These are phyloP conservation scores for Kwoniella mangroviensis DNA, from an alignment of 768 basidiomycete species.

Conservation along the genomic window DNA sequence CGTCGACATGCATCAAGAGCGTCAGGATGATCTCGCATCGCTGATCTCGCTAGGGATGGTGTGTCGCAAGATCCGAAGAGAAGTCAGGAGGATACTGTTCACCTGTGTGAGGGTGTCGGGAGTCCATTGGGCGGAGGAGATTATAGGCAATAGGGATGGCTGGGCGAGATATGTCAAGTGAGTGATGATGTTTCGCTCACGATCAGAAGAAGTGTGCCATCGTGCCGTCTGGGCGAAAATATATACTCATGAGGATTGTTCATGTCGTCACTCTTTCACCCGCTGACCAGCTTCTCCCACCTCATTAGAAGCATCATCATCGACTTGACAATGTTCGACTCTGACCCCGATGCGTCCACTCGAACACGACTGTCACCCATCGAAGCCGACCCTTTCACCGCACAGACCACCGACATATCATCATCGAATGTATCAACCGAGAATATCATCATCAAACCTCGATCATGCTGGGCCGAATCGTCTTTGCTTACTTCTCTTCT, in stretches of 20 bases:
- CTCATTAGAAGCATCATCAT: conserved; percentile 49
- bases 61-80: conserved; percentile 41
- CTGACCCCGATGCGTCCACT: conserved; percentile 28
- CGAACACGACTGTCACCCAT: conserved; percentile 15
- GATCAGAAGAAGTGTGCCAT: too few relatives aligned
- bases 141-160: conserved; percentile 38
- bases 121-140: conserved; percentile 36
- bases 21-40: conserved; percentile 43
- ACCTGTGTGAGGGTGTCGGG: conserved; percentile 49
- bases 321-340: conserved; percentile 55
- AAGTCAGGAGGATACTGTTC: conserved; percentile 48
- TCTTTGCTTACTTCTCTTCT: conserved; percentile 42
- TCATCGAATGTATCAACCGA: neutral
- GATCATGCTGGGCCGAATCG: conserved; percentile 51
- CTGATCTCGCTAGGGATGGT: conserved; percentile 42
- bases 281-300: neutral
- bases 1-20: conserved; percentile 51
- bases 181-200: too few relatives aligned
- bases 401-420: conserved; percentile 13
- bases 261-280: neutral
- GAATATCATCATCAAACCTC: conserved; percentile 9
- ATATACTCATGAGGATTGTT: too few relatives aligned
- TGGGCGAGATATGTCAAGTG: conserved; percentile 54
- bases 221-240: too few relatives aligned
- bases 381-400: neutral